phyloP scores from a whole-genome alignment of 257 asterid genomes.

The Salvia rosmarinus region DNA sequence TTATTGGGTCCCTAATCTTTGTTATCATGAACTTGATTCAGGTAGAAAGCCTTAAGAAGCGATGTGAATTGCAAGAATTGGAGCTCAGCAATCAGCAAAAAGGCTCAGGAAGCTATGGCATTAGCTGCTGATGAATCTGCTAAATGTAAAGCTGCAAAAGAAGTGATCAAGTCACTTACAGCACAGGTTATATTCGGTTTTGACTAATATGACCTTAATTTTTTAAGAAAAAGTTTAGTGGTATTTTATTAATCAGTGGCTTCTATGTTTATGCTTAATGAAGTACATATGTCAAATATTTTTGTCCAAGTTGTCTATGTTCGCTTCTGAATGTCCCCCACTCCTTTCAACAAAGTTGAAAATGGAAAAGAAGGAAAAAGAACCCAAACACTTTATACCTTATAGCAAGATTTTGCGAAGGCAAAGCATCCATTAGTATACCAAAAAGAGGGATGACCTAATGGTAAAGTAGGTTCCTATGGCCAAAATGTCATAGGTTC shows the following conservation, averaged over 20 bases:
- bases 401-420: too few species aligned
- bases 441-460: too few species aligned
- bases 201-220: not conserved
- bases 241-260: not conserved
- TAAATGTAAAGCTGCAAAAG: constrained; percentile 93
- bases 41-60: constrained; percentile 71
- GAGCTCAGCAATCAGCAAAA: constrained; percentile 80
- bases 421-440: too few species aligned
- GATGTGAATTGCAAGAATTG: constrained; percentile 74
- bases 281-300: not conserved
- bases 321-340: not conserved
- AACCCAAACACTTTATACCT: too few species aligned
- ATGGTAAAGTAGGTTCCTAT: too few species aligned
- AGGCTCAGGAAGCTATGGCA: constrained; percentile 80
- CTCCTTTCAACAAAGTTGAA: not conserved
- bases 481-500: too few species aligned
- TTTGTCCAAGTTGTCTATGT: constrained; percentile 5
- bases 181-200: constrained; percentile 64
- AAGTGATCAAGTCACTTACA: constrained; percentile 86
- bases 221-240: not conserved
- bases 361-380: too few species aligned
- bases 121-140: constrained; percentile 90
- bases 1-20: constrained; percentile 9
- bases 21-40: constrained; percentile 37
- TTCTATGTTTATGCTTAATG: constrained; percentile 13